Evolutionary conservation across 352 stramenopile genomes (phyloP).

Genomic region (Phytophthora foliorum): DNA sequence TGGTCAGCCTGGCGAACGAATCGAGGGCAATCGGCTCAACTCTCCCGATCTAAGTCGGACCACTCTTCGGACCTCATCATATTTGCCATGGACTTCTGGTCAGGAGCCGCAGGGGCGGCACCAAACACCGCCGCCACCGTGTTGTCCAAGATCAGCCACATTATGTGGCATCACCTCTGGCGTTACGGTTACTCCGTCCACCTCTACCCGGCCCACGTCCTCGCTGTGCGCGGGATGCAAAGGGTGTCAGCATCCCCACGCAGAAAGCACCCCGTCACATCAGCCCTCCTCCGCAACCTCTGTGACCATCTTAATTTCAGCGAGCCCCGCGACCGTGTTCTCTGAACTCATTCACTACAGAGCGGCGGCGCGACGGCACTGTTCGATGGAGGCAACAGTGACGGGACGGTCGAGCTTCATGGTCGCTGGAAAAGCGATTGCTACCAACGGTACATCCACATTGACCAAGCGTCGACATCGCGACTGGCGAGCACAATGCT

Average conservation of each 20-base stretch:
- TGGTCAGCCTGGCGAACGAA: neutral
- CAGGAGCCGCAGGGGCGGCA: too few species aligned
- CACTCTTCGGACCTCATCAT: neutral
- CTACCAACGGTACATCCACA: too few species aligned
- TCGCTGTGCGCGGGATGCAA: neutral
- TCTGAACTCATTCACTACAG: too few species aligned
- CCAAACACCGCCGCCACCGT: neutral
- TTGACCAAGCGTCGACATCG: too few species aligned
- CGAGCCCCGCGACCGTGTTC: neutral
- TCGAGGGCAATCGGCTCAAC: neutral
- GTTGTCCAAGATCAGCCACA: neutral
- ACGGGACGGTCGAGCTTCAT: too few species aligned
- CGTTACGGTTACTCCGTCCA: neutral
- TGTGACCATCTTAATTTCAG: neutral
- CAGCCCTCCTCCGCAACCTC: neutral
- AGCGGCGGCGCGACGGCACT: too few species aligned
- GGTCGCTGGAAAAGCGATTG: too few species aligned
- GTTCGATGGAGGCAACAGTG: too few species aligned
- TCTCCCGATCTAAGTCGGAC: neutral
- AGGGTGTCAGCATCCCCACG: neutral
- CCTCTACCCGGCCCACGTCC: neutral
- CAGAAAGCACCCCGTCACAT: neutral
- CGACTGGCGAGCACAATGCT: too few species aligned
- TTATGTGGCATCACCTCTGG: neutral
- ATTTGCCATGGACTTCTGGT: neutral